Base-by-base conservation (phyloP, 106 monocot genomes). In the Dactylorhiza incarnata region DNA sequence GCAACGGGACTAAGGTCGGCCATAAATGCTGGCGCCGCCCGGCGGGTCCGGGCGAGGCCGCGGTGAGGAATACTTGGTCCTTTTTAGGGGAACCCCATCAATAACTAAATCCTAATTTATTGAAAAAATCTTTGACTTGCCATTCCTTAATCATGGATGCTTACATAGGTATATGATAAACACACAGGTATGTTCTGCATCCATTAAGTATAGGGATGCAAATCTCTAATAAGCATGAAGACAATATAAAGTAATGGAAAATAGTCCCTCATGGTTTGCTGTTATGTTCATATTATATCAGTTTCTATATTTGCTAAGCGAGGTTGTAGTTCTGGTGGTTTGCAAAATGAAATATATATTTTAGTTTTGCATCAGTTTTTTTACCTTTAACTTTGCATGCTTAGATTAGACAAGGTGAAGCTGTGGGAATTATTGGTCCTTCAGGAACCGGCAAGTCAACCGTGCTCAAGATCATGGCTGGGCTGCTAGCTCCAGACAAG, bases 361-460 rank as follows among this genome's bases (percentile, higher is more conserved):
- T 19, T 48, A 71, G 48, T 72, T 72, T 9, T 49, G 49, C 72
- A 5, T 45, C 5, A 45, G 16, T 72, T 6, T 23, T 48, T 48
- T 72, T 23, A 22, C 47, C 23, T 10, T 46, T 69, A 16, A 45
- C 45, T 69, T 16, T 69, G 45, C 48, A 50, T 73, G 0, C n/a
- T 71, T 81, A 99, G 97, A 99, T 99, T 82, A 89, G 88, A 59
- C 87, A 94, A 74, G 97, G 97, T 5, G 97, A 99, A 89, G 97
- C 97, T 84, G 97, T 99, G 80, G 97, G 97, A 63, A 94, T 99
- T 75, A 99, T 99, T 75, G 97, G 97, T 49, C 91, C 97, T 76
- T 99, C 97, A 61, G 97, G 97, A 53, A 99, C 97, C 8, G 97
- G 97, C 54, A 99, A 99, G 76, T 99, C 97, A 56, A 99, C 97